Evolutionary conservation across 441 rosid species (phyloP).

Genomic region (Mallotus repandus): DNA sequence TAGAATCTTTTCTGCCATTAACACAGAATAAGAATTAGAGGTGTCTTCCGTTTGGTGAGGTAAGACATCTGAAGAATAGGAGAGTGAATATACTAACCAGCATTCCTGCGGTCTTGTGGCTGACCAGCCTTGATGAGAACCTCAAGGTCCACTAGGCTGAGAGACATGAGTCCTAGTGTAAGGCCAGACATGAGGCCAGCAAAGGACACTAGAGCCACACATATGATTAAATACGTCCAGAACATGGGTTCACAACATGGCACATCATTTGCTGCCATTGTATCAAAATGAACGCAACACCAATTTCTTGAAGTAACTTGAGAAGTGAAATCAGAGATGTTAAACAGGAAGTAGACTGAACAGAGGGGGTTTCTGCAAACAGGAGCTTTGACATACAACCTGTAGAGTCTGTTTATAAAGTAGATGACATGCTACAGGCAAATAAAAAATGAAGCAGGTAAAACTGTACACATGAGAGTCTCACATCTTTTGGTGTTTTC

Average conservation of each 20-base stretch:
- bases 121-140: constrained; percentile 72
- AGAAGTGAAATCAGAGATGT: background rate
- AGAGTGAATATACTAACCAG: constrained; percentile 39
- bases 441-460: constrained; percentile 32
- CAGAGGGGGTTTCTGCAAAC: too few species aligned
- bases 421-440: constrained; percentile 1
- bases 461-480: constrained; percentile 3
- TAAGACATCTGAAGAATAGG: too few species aligned
- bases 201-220: constrained; percentile 55
- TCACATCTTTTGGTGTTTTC: constrained; percentile 15
- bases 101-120: constrained; percentile 67
- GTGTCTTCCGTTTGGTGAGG: background rate
- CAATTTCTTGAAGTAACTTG: background rate
- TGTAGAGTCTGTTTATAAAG: background rate
- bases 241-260: constrained; percentile 87
- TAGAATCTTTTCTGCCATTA: constrained; percentile 63
- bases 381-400: too few species aligned
- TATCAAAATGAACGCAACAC: background rate
- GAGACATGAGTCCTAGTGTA: constrained; percentile 86
- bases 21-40: background rate
- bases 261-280: constrained; percentile 79
- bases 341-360: too few species aligned
- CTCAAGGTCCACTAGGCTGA: constrained; percentile 81
- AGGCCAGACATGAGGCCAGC: constrained; percentile 93
- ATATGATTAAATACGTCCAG: constrained; percentile 61